Percentiles rank a stretch among this genome's conserved stretches.
Conservation (phyloP, 352 stramenopile species). For the Pythium guiyangense region DNA sequence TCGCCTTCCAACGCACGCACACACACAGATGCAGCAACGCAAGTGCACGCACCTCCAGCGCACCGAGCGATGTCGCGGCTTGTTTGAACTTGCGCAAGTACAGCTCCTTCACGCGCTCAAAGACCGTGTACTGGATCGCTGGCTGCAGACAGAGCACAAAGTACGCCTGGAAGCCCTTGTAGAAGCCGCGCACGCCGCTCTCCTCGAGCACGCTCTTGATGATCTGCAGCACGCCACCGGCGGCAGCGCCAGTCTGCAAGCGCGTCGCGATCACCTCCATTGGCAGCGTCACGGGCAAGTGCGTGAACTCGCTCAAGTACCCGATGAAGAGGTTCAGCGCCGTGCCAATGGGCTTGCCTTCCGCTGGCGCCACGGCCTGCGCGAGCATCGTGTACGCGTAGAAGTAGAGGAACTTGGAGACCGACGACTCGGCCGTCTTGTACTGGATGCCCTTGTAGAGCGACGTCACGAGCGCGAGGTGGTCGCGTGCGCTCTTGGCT, state of each 20-base stretch:
- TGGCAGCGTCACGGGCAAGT: constrained; percentile 82
- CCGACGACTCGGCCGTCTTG: constrained; percentile 78
- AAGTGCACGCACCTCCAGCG: constrained; percentile 48
- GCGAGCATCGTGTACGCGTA: constrained; percentile 85
- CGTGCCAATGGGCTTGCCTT: constrained; percentile 60
- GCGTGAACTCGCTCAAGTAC: constrained; percentile 78
- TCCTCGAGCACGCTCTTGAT: constrained; percentile 63
- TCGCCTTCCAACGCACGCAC: neutral
- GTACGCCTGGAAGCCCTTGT: constrained; percentile 89
- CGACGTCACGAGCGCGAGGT: constrained; percentile 44
- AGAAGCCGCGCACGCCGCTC: constrained; percentile 65
- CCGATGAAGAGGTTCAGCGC: constrained; percentile 69
- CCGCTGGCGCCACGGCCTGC: constrained; percentile 51
- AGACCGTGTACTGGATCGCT: constrained; percentile 96
- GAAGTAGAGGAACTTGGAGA: constrained; percentile 90
- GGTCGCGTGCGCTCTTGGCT: constrained; percentile 21
- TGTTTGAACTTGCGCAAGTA: constrained; percentile 66
- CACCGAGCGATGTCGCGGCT: constrained; percentile 46
- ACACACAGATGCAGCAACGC: constrained; percentile 1
- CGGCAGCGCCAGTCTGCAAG: constrained; percentile 65
- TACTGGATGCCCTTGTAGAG: constrained; percentile 83
- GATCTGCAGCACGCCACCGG: constrained; percentile 52
- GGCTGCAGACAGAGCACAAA: constrained; percentile 96
- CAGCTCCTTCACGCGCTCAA: constrained; percentile 86
- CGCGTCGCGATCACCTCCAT: constrained; percentile 88